phyloP scores from a whole-genome alignment of 768 basidiomycete genomes.

The Exsudoporus frostii region DNA sequence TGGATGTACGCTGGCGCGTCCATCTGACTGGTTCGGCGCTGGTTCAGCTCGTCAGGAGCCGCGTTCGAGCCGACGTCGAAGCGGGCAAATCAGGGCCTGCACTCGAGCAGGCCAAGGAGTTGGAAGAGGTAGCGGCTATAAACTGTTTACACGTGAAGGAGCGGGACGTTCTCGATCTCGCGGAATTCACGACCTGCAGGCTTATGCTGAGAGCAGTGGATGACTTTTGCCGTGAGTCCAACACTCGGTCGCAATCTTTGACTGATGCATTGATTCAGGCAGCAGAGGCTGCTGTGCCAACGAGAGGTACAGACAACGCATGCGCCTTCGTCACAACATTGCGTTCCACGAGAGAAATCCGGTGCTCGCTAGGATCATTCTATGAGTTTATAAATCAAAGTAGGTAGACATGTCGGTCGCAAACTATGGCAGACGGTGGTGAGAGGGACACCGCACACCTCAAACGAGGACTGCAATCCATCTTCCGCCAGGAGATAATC shows the following conservation, averaged over 20 bases:
- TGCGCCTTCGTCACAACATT: constrained; percentile 38
- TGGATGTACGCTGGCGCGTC: constrained; percentile 62
- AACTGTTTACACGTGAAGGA: constrained; percentile 58
- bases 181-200: constrained; percentile 44
- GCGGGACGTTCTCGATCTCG: constrained; percentile 49
- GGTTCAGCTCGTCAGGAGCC: constrained; percentile 46
- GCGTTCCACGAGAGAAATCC: constrained; percentile 10
- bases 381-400: constrained; percentile 6
- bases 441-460: constrained; percentile 52
- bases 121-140: constrained; percentile 49
- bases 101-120: constrained; percentile 23
- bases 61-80: constrained; percentile 20
- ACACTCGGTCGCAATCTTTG: background rate
- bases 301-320: constrained; percentile 50
- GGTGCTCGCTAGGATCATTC: constrained; percentile 15
- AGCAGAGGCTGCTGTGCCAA: constrained; percentile 52
- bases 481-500: constrained; percentile 34
- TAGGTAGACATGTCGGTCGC: constrained; percentile 28
- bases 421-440: constrained; percentile 66
- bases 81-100: background rate
- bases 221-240: constrained; percentile 55
- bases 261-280: constrained; percentile 29
- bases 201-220: constrained; percentile 39
- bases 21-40: constrained; percentile 50
- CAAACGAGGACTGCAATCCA: constrained; percentile 62